Evolutionary conservation across 2,329 filamentous ascomycete genomes (phyloP), one percentile per base, ranked within the genome.

Genomic region (Pezicula radicicola): DNA sequence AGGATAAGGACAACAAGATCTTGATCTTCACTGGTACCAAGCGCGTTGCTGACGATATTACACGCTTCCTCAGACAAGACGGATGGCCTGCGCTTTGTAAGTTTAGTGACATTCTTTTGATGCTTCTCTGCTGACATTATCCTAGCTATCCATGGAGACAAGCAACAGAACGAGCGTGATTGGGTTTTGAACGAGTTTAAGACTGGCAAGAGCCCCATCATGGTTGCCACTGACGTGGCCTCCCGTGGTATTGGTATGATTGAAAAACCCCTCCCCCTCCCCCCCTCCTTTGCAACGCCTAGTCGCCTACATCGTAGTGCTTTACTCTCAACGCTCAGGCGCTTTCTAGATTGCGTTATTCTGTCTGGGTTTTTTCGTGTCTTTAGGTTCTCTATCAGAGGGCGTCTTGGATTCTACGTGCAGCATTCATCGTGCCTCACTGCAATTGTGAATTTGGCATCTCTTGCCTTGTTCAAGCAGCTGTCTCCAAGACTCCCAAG

Each of bases 211-310:
- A 96, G 91, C 78, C 94, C 94, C 71, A 96, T 99, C 85, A 96
- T 99, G 92, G 94, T 99, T 78, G 94, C 94, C 77, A 99, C 94
- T 62, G 94, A 97, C 70, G 94, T 99, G 77, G 94, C 94, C 77
- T 97, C 94, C 71, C 94, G 94, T 92, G 94, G 94, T 91, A 97
- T 99, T 78, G 94, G 94, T 97, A 95, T 96, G 91, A 93, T 88
- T 84, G 78, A 80, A 76, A 76, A 75, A 72, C 74, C 76, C 69
- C 72, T 73, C 68, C 68, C 64, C 67, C 66, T 67, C 60, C 67
- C 67, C 66, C 60, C 57, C 59, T 57, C 62, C 58, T 52, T 58
- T 66, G 75, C 79, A 78, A 78, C 75, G 75, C 78, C 77, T 78
- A 80, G 81, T 76, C 78, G 73, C 75, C 69, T 72, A 63, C 51